Percentiles rank a stretch among this genome's conserved stretches.
These are phyloP conservation scores for Boechera divaricarpa DNA, from an alignment of 345 rosid species.

Conservation along the genomic window DNA sequence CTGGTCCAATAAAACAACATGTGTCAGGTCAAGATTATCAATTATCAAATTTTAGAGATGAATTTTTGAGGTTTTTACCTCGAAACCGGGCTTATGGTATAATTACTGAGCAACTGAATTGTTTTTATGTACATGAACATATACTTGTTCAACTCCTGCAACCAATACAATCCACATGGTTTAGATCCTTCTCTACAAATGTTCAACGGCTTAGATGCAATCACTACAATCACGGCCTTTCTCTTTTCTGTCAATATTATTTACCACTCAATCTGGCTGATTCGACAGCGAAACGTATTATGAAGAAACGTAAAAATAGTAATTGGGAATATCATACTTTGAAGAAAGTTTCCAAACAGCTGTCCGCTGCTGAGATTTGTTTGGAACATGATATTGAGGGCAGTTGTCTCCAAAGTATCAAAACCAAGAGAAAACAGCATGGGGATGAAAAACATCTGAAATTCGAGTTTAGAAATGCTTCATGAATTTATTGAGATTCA, in stretches of 20 bases:
- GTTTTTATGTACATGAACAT: slow-evolving; percentile 75
- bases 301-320: too few species aligned
- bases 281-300: slow-evolving; percentile 60
- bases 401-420: slow-evolving; percentile 2
- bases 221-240: neutral
- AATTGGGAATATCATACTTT: too few species aligned
- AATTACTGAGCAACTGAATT: slow-evolving; percentile 68
- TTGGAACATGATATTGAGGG: too few species aligned
- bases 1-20: slow-evolving; percentile 49
- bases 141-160: slow-evolving; percentile 47
- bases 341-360: too few species aligned
- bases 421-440: slow-evolving; percentile 39
- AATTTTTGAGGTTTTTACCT: slow-evolving; percentile 57
- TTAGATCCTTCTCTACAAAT: slow-evolving; percentile 23
- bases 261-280: slow-evolving; percentile 70
- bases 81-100: slow-evolving; percentile 68
- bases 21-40: neutral
- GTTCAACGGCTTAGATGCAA: neutral
- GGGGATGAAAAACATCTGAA: slow-evolving; percentile 24
- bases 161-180: slow-evolving; percentile 15
- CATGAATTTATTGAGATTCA: slow-evolving; percentile 38
- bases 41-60: slow-evolving; percentile 5
- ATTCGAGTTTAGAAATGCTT: slow-evolving; percentile 23
- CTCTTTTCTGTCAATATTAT: slow-evolving; percentile 27
- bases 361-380: too few species aligned